These are phyloP conservation scores for Colletotrichum spaethianum DNA, from an alignment of 2,329 filamentous ascomycete genomes.

Conservation along the genomic window DNA sequence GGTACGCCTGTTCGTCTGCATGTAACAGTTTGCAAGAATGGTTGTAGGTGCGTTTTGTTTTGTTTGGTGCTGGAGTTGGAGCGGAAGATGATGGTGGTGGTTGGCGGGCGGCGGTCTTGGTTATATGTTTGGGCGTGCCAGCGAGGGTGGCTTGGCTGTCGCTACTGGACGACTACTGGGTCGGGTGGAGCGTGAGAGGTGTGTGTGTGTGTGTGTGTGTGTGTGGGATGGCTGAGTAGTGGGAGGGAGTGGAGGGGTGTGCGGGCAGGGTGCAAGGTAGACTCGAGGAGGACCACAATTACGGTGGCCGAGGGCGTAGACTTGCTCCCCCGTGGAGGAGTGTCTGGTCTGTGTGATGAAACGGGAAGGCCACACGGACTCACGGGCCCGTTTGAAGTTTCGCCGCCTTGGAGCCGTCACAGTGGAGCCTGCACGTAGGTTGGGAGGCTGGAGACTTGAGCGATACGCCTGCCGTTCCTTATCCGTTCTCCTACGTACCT, in stretches of 20 bases:
- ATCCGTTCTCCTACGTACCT: slow-evolving; percentile 9
- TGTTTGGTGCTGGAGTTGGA: slow-evolving; percentile 31
- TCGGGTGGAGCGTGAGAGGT: slow-evolving; percentile 30
- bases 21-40: slow-evolving; percentile 3
- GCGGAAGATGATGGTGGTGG: neutral
- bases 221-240: slow-evolving; percentile 34
- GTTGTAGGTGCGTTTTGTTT: slow-evolving; percentile 24
- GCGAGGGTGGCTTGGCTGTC: slow-evolving; percentile 30
- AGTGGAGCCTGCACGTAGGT: slow-evolving; percentile 11
- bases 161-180: slow-evolving; percentile 18
- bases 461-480: slow-evolving; percentile 22
- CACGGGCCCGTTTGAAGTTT: slow-evolving; percentile 40
- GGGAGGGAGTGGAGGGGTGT: slow-evolving; percentile 13
- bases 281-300: neutral
- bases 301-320: slow-evolving; percentile 2
- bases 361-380: slow-evolving; percentile 41
- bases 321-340: neutral
- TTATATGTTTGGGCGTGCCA: slow-evolving; percentile 37
- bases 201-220: neutral
- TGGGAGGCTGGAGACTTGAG: neutral
- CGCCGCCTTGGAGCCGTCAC: slow-evolving; percentile 33
- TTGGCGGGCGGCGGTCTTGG: slow-evolving; percentile 35
- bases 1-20: slow-evolving; percentile 5
- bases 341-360: slow-evolving; percentile 41
- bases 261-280: neutral